These are phyloP conservation scores for Pseudogymnoascus sp. DNA, from an alignment of 2,329 filamentous ascomycete genomes.

Conservation along the genomic window DNA sequence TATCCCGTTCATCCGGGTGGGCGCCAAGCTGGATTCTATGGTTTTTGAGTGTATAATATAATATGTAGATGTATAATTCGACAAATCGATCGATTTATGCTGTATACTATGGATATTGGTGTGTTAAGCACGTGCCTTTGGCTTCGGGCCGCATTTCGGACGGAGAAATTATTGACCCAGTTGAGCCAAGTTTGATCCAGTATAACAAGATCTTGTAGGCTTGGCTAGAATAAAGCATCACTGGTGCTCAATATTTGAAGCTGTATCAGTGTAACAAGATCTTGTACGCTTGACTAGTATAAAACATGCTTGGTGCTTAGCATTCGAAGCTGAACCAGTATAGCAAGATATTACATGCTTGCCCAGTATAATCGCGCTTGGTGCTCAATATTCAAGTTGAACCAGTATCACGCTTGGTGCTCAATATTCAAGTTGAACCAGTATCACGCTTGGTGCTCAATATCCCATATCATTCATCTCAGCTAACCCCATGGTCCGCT, in stretches of 20 bases:
- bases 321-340: too few relatives aligned
- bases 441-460: neutral
- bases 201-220: neutral
- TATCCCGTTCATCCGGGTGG: neutral
- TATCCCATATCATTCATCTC: neutral
- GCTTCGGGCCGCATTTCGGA: constrained; percentile 5
- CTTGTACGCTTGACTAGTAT: neutral
- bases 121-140: neutral
- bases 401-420: neutral
- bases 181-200: neutral
- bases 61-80: neutral
- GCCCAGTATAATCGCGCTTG: neutral
- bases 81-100: neutral
- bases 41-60: neutral
- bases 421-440: neutral
- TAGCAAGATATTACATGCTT: too few relatives aligned
- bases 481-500: neutral
- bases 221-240: neutral
- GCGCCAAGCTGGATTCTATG: neutral
- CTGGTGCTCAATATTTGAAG: neutral
- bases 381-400: neutral
- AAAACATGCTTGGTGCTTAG: neutral
- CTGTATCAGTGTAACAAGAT: neutral
- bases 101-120: neutral
- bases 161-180: neutral